Conservation (phyloP, 192 early-diverging fungal genomes). For the Coemansia sp. region DNA sequence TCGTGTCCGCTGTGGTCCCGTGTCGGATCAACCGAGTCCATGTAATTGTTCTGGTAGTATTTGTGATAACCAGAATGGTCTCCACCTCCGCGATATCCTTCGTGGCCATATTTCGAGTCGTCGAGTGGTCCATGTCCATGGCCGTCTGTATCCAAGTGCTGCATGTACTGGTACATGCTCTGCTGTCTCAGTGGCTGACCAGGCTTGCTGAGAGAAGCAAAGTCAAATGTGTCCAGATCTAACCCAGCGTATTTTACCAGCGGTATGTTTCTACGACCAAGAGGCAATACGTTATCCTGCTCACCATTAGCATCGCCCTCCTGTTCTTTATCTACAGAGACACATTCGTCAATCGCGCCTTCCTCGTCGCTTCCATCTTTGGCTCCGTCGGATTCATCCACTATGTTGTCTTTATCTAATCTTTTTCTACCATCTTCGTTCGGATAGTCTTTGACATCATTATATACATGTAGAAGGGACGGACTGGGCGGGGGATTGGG, state of each 20-base stretch:
- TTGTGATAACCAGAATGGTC: neutral
- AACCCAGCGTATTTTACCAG: constrained; percentile 41
- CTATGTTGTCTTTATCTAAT: neutral
- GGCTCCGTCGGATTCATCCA: neutral
- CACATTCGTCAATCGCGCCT: constrained; percentile 27
- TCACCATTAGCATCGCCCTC: neutral
- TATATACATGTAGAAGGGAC: constrained; percentile 25
- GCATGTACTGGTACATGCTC: neutral
- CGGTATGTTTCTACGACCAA: constrained; percentile 21
- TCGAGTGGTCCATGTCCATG: neutral
- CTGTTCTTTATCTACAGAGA: constrained; percentile 1
- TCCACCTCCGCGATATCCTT: neutral
- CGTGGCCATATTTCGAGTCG: neutral
- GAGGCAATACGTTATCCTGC: neutral
- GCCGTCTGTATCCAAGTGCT: neutral
- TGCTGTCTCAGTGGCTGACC: constrained; percentile 22
- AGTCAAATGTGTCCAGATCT: constrained; percentile 40
- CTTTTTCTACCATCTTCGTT: neutral
- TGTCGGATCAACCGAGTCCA: constrained; percentile 1
- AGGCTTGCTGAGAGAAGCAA: constrained; percentile 14
- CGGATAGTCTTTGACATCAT: constrained; percentile 25
- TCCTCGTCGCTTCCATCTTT: constrained; percentile 29
- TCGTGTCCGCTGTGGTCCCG: constrained; percentile 3
- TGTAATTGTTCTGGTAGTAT: neutral
- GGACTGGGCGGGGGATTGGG: constrained; percentile 18